Base-by-base conservation (phyloP, 2,329 filamentous ascomycete species). In the Cephalotrichum gorgonifer region DNA sequence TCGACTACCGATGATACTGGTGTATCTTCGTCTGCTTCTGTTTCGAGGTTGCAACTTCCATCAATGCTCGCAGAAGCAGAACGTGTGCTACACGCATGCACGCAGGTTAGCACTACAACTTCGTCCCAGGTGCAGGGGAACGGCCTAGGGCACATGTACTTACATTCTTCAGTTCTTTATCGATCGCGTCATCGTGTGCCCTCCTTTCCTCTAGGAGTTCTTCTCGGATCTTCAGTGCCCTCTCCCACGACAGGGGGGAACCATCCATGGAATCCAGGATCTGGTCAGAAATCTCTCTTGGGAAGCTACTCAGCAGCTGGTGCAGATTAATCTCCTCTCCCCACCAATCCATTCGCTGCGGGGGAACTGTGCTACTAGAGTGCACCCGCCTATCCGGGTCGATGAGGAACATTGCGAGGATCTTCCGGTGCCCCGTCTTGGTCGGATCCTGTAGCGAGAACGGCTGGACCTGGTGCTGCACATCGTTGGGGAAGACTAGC, bases 381-480 rank as follows among this genome's bases (percentile, higher is more conserved):
- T 76, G 65, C 44, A 83, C 67, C 6, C 69, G 68, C 5, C 63
- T 56, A 26, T 70, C 56, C 0, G 79, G 79, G 54, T 83, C 78
- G 2, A 83, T 72, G 2, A 84, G 67, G 57, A 74, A 83, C 35
- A 83, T 64, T 0, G 73, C 74, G 0, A 83, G 61, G 49, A 82
- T 73, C 54, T 75, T 73, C 14, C 74, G 64, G 55, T 81, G 73
- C 2, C 79, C 79, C 0, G 74, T 69, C 50, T 69, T 71, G 0
- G 69, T 71, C 0, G 56, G 56, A 52, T 84, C 74, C 26, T 57
- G 56, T 8, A 80, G 66, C 14, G 62, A 53, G 60, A 81, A 79
- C 2, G 72, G 59, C 39, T 69, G 58, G 15, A 80, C 70, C 44
- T 67, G 58, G 57, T 81, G 71, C 56, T 81, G 77, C 12, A 64